A percentile compares a stretch with the other conserved stretches of the same genome.
Evolutionary conservation across 768 basidiomycete genomes (phyloP).

Genomic region (Mycena epipterygia): DNA sequence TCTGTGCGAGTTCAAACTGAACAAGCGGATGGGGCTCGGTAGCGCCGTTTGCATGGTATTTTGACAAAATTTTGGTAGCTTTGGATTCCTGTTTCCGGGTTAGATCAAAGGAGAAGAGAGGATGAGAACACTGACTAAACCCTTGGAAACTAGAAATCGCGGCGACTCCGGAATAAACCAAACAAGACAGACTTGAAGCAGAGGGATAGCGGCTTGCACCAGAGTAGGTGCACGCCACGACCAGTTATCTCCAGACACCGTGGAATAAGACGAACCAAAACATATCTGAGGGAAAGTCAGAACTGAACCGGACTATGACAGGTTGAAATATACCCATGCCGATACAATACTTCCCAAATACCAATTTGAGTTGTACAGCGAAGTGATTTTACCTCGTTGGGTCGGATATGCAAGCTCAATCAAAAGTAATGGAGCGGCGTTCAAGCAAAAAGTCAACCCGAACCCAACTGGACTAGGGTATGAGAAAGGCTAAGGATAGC

Average conservation of each 20-base stretch:
- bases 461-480: conserved; percentile 64
- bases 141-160: conserved; percentile 74
- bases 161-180: conserved; percentile 82
- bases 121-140: conserved; percentile 55
- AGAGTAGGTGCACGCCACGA: conserved; percentile 78
- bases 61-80: conserved; percentile 73
- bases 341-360: conserved; percentile 80
- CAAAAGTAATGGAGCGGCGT: conserved; percentile 73
- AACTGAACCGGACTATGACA: neutral
- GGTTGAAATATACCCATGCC: conserved; percentile 55
- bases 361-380: conserved; percentile 81
- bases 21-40: conserved; percentile 73
- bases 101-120: neutral
- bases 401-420: conserved; percentile 81
- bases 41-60: conserved; percentile 77
- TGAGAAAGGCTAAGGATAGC: conserved; percentile 9
- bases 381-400: conserved; percentile 70
- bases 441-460: conserved; percentile 72
- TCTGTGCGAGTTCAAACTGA: conserved; percentile 73
- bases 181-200: conserved; percentile 66
- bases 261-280: conserved; percentile 55
- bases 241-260: conserved; percentile 58
- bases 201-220: conserved; percentile 70
- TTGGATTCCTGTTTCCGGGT: conserved; percentile 60
- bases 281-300: conserved; percentile 48